A percentile compares a stretch with the other conserved stretches of the same genome.
phyloP scores from a whole-genome alignment of 2,329 filamentous ascomycete genomes.

The Colletotrichum chlorophyti region DNA sequence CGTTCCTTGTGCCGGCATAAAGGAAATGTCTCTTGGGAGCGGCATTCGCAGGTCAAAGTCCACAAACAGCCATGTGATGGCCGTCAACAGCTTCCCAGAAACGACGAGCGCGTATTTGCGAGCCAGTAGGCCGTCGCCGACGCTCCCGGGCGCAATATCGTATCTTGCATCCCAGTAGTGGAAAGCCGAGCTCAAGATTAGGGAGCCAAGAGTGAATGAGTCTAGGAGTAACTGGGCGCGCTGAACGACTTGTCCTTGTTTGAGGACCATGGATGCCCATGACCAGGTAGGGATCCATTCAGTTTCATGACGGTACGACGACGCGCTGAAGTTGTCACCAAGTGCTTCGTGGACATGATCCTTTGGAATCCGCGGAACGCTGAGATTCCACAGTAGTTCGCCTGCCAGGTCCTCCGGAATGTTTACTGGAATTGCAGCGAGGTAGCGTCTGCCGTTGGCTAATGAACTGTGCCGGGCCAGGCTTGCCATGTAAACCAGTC shows the following conservation, averaged over 20 bases:
- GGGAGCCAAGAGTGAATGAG: neutral
- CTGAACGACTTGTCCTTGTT: neutral
- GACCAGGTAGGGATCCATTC: slow-evolving; percentile 12
- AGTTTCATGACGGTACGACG: neutral
- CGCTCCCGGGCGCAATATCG: neutral
- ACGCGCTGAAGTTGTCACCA: no score
- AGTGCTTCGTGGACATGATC: no score
- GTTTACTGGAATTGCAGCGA: neutral
- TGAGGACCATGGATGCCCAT: slow-evolving; percentile 14
- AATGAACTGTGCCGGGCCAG: neutral
- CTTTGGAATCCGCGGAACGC: no score
- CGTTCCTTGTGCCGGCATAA: no score
- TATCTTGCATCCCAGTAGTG: neutral
- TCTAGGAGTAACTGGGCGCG: neutral
- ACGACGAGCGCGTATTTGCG: neutral
- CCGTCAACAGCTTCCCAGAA: no score
- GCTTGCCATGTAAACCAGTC: neutral
- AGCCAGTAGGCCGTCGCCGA: neutral
- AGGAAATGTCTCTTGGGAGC: no score
- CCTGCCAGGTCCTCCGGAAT: neutral
- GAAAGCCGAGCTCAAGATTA: neutral
- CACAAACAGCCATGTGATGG: no score
- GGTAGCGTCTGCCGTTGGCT: neutral
- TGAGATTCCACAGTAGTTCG: neutral
- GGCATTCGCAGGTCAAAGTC: no score